Evolutionary conservation across 2,329 filamentous ascomycete species (phyloP), one percentile per base, ranked within the genome.

Genomic region (Curvularia sp.): DNA sequence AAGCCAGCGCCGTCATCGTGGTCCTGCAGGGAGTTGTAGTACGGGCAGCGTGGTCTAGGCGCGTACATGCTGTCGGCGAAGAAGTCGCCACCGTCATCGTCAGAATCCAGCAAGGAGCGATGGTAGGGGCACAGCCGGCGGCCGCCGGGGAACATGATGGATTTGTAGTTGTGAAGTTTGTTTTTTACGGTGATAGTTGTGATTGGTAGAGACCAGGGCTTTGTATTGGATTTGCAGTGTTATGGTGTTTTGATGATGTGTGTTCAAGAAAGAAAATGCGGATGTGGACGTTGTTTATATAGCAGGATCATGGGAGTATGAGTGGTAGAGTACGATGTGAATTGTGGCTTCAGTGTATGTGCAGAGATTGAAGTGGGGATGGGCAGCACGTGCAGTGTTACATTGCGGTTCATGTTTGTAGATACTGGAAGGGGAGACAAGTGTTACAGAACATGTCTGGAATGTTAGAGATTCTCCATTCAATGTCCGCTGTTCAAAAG

Each of bases 11-110:
- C 56, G 23, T 49, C 38, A 9, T 30, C 13, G 13, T 50, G 50
- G 30, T 46, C 15, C 18, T 47, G 55, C 6, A 54, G 50, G 18
- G 36, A 19, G 18, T 42, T 6, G 5, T 54, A 27, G 25, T 4
- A 27, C 3, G 25, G 25, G 25, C 50, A 21, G 12, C 55, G 46
- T 8, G 51, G 50, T 4, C 12, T 25, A 18, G 49, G 55, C 38
- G 55, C 49, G 46, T 58, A 54, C 45, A 53, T 58, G 50, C 55
- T 50, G 38, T 58, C 43, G 15, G 50, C 50, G 39, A 42, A 41
- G 27, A 25, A 52, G 19, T 34, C 41, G 34, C 52, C 46, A 19
- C 51, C 56, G 23, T 39, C 28, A 8, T 34, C 15, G 19, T 52
- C 32, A 5, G 5, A 41, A 27, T 51, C n/a, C n/a, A 38, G 47